A percentile compares a stretch with the other conserved stretches of the same genome.
Conservation (phyloP, 331 rosid species). For the Dryas integrifolia region DNA sequence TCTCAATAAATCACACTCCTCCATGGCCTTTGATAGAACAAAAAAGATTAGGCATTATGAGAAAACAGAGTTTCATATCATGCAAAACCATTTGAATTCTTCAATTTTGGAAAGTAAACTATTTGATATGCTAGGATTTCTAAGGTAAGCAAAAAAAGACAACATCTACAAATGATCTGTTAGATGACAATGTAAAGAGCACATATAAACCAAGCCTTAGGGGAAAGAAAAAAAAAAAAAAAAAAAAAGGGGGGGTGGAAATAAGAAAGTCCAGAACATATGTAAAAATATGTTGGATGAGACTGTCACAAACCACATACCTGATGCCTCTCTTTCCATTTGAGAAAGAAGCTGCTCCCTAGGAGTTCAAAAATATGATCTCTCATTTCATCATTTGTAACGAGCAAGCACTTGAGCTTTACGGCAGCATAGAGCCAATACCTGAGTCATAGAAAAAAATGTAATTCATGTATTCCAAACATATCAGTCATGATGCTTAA, state of each 20-base stretch:
- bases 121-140: not conserved
- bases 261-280: not conserved
- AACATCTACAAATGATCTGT: not conserved
- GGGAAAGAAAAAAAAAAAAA: not conserved
- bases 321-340: constrained; percentile 96
- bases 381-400: constrained; percentile 93
- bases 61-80: not conserved
- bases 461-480: not conserved
- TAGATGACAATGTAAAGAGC: not conserved
- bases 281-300: not conserved
- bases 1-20: no score
- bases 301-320: constrained; percentile 38
- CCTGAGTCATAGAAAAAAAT: constrained; percentile 42
- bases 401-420: constrained; percentile 74
- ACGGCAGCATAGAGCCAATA: constrained; percentile 95
- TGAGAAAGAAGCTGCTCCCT: constrained; percentile 73
- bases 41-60: not conserved
- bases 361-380: constrained; percentile 91
- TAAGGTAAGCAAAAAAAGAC: not conserved
- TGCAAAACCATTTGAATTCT: not conserved
- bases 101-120: not conserved
- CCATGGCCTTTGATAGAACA: not conserved
- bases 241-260: no score
- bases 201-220: not conserved
- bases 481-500: not conserved